These are phyloP conservation scores for Aspergillus unguis DNA, from an alignment of 2,329 filamentous ascomycete species.

Conservation along the genomic window DNA sequence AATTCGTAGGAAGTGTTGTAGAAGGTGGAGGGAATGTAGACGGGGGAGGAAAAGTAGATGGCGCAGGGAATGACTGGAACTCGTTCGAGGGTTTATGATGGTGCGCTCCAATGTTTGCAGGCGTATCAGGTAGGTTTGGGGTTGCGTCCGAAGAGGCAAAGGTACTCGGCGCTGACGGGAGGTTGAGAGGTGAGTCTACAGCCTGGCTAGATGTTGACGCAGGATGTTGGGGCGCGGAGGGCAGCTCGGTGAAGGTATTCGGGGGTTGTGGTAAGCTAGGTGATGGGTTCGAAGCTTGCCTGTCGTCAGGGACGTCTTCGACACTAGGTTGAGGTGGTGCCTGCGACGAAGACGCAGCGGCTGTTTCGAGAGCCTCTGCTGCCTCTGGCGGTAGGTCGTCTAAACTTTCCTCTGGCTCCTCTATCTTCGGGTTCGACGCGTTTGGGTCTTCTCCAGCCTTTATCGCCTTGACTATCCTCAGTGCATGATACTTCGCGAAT, in stretches of 20 bases:
- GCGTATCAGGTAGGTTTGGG: conserved; percentile 34
- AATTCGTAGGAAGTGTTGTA: conserved; percentile 25
- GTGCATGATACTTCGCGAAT: conserved; percentile 92
- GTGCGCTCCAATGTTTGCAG: conserved; percentile 18
- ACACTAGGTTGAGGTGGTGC: conserved; percentile 52
- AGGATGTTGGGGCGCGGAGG: conserved; percentile 24
- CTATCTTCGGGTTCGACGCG: conserved; percentile 72
- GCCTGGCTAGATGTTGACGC: conserved; percentile 23
- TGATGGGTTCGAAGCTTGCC: conserved; percentile 46
- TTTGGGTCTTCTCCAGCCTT: conserved; percentile 92
- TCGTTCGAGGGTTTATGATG: conserved; percentile 23
- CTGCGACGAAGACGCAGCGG: conserved; percentile 44
- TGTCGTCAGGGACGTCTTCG: conserved; percentile 59
- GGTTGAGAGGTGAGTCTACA: conserved; percentile 37
- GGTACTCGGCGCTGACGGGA: conserved; percentile 38
- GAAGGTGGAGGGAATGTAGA: conserved; percentile 32
- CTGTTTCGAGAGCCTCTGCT: conserved; percentile 59
- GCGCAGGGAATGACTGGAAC: conserved; percentile 43
- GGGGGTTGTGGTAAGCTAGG: conserved; percentile 35
- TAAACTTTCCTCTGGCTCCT: conserved; percentile 49
- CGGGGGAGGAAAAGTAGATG: conserved; percentile 30
- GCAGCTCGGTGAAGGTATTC: conserved; percentile 20
- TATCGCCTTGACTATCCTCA: conserved; percentile 84
- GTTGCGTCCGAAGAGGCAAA: conserved; percentile 29
- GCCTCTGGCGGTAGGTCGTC: conserved; percentile 57